Evolutionary conservation across 2,329 filamentous ascomycete genomes (phyloP), one percentile per base, ranked within the genome.

Genomic region (Neonectria magnoliae): DNA sequence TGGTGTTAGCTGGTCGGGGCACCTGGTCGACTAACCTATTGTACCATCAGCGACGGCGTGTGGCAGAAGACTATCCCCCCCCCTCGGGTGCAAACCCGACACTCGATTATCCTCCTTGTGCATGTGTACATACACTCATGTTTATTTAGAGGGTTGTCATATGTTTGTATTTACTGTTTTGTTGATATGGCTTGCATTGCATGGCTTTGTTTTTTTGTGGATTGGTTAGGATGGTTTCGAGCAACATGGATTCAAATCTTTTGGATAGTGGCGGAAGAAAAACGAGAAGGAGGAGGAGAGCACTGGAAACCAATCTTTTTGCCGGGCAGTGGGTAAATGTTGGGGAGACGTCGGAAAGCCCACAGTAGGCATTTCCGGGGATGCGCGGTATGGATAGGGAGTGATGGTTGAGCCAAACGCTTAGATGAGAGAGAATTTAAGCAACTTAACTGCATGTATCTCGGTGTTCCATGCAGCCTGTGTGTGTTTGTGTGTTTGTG

Each of bases 161-260:
- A 45, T 55, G 29, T 13, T 60, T 60, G 41, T 38, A 38, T 38
- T n/a, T n/a, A 8, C 14, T 54, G 50, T 47, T 47, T 63, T 62
- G 29, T 51, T 69, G 57, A 67, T 63, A 60, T 59, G 62, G 70
- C 58, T 65, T 70, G 70, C 70, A 71, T 71, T 69, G 70, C 70
- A 60, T 60, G 68, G 64, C 44, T 68, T 62, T 65, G 57, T 68
- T 36, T 52, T 45, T 29, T 52, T 45, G 16, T 42, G 53, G 62
- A 64, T 55, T 60, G 60, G 59, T 61, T 64, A 58, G 61, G 63
- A 67, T 57, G 51, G 54, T 61, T 51, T 61, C 47, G 36, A 60
- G 60, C 53, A 61, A 67, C 51, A 71, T 45, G 68, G 68, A 60
- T 60, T 66, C 51, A 55, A 45, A 57, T 57, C 66, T 62, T 25